These are phyloP conservation scores for Komagataea norvegica DNA, from an alignment of 1,139 yeast genomes.

Conservation along the genomic window DNA sequence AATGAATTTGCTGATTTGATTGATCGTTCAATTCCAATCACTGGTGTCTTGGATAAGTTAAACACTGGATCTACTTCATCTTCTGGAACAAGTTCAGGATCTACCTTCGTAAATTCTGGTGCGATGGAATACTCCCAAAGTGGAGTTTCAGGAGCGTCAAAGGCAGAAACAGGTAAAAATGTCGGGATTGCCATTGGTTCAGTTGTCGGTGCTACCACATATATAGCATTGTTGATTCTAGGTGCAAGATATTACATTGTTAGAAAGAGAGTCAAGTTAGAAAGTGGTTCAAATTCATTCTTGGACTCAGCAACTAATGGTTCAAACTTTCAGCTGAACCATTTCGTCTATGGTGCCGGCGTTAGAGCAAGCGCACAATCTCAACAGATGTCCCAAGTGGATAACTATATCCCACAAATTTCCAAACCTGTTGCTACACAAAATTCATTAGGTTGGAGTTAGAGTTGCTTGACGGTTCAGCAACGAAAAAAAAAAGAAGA, in stretches of 20 bases:
- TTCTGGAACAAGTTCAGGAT: constrained; percentile 11
- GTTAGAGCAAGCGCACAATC: constrained; percentile 12
- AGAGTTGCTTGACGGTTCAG: constrained; percentile 5
- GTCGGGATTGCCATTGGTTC: constrained; percentile 45
- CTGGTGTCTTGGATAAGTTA: constrained; percentile 39
- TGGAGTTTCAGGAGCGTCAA: constrained; percentile 1
- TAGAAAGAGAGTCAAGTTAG: constrained; percentile 28
- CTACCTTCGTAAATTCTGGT: constrained; percentile 25
- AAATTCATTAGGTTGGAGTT: constrained; percentile 46
- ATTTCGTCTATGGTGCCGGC: constrained; percentile 26
- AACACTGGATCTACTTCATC: constrained; percentile 23
- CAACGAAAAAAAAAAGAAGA: too few species aligned
- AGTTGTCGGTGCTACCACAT: constrained; percentile 58
- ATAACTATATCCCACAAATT: constrained; percentile 33
- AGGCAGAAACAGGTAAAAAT: constrained; percentile 13
- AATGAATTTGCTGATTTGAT: constrained; percentile 50
- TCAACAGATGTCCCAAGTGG: constrained; percentile 21
- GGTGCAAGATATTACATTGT: constrained; percentile 34
- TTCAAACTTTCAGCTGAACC: too few species aligned
- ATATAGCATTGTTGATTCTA: constrained; percentile 47
- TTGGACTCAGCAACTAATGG: constrained; percentile 28
- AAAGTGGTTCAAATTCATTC: constrained; percentile 20
- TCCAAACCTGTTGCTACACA: constrained; percentile 45
- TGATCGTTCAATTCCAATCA: constrained; percentile 59
- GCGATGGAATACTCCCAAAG: constrained; percentile 30